phyloP scores from a whole-genome alignment of 805 yeast genomes.

The Sugiyamaella chiloensis region DNA sequence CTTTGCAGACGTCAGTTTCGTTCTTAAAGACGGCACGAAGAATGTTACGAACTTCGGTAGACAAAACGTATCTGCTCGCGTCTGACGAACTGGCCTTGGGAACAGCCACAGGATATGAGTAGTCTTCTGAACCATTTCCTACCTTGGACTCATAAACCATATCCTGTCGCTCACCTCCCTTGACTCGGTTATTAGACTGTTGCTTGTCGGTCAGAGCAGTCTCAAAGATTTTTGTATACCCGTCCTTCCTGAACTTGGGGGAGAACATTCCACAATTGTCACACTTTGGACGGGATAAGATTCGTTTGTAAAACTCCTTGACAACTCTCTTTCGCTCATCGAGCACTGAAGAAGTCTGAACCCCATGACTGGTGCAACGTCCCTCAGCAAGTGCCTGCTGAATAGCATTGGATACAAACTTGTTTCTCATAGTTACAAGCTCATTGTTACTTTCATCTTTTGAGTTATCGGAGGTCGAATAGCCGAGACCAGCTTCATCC shows the following conservation, averaged over 20 bases:
- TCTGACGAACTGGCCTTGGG: conserved; percentile 52
- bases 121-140: conserved; percentile 30
- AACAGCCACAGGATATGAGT: conserved; percentile 33
- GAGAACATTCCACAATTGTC: conserved; percentile 95
- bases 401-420: conserved; percentile 68
- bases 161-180: conserved; percentile 71
- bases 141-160: conserved; percentile 47
- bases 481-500: conserved; percentile 29
- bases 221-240: conserved; percentile 88
- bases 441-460: conserved; percentile 38
- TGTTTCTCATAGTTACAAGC: conserved; percentile 57
- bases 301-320: conserved; percentile 69
- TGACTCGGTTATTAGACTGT: conserved; percentile 67
- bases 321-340: conserved; percentile 76
- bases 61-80: conserved; percentile 81
- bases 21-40: conserved; percentile 69
- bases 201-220: conserved; percentile 81
- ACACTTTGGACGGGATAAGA: conserved; percentile 80
- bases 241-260: conserved; percentile 93
- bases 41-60: conserved; percentile 81
- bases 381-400: conserved; percentile 74
- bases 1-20: conserved; percentile 67
- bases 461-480: conserved; percentile 19
- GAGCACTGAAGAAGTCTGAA: conserved; percentile 75
- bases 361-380: conserved; percentile 61